phyloP scores from a whole-genome alignment of 305 asterid species.

The Coffea humblotiana region DNA sequence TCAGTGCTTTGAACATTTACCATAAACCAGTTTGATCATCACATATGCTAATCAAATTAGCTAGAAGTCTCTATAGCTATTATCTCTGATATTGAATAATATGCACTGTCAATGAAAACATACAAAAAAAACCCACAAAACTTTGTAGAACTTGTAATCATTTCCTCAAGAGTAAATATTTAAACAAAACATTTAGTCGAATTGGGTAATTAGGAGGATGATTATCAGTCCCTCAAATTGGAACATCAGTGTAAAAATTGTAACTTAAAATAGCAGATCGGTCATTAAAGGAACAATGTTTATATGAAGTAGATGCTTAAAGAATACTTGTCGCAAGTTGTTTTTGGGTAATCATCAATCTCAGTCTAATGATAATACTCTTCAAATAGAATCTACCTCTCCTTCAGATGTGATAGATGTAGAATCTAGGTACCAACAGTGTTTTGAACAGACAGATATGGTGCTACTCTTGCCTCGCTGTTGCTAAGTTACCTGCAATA shows the following conservation, averaged over 20 bases:
- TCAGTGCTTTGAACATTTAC: too few species aligned
- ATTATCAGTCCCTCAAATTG: too few species aligned
- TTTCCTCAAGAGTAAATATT: too few species aligned
- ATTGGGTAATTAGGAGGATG: too few species aligned
- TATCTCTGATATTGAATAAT: not conserved
- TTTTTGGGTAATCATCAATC: not conserved
- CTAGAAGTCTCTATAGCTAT: not conserved
- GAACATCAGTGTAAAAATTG: too few species aligned
- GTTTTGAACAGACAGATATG: not conserved
- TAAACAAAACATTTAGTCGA: too few species aligned
- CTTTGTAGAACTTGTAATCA: too few species aligned
- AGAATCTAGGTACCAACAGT: not conserved
- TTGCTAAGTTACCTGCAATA: not conserved
- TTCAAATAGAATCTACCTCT: not conserved
- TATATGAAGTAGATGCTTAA: too few species aligned
- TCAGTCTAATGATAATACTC: not conserved
- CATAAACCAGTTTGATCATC: not conserved
- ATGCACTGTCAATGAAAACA: not conserved
- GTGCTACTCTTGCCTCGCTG: not conserved
- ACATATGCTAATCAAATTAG: not conserved
- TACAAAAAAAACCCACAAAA: too few species aligned
- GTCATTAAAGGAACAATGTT: too few species aligned
- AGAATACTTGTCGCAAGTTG: too few species aligned
- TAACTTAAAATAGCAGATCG: too few species aligned
- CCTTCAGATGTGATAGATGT: not conserved